Evolutionary conservation across 2,329 filamentous ascomycete genomes (phyloP).

Genomic region (Beauveria bassiana): DNA sequence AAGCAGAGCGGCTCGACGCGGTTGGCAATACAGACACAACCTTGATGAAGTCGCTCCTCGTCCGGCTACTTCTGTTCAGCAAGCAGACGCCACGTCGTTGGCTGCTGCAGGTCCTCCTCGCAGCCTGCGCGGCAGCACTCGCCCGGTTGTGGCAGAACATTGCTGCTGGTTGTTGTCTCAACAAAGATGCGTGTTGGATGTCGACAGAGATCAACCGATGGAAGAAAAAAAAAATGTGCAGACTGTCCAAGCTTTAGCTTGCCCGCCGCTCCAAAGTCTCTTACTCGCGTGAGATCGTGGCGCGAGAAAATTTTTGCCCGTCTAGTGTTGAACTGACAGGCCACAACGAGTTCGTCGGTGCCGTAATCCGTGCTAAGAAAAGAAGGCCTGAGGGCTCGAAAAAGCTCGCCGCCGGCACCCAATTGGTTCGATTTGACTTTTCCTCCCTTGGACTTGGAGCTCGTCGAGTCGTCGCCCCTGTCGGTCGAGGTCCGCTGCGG

Average conservation of each 20-base stretch:
- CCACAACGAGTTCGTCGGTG: not conserved
- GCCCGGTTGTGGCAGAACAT: slow-evolving; percentile 9
- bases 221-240: not conserved
- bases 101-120: not conserved
- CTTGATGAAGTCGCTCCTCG: not conserved
- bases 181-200: not conserved
- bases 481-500: slow-evolving; percentile 9
- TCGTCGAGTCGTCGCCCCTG: not conserved
- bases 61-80: not conserved
- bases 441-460: too few species aligned
- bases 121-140: slow-evolving; percentile 1
- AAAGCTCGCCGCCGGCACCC: not conserved
- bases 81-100: too few species aligned
- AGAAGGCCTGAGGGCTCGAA: not conserved
- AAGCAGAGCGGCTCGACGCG: not conserved
- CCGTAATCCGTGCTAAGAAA: not conserved
- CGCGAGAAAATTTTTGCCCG: not conserved
- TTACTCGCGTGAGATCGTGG: not conserved
- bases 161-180: not conserved
- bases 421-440: not conserved
- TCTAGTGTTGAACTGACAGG: slow-evolving; percentile 7
- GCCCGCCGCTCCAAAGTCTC: not conserved
- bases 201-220: not conserved
- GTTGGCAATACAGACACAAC: not conserved
- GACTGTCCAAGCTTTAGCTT: not conserved